Evolutionary conservation across 192 early-diverging fungal species (phyloP).

Genomic region (Coemansia sp.): DNA sequence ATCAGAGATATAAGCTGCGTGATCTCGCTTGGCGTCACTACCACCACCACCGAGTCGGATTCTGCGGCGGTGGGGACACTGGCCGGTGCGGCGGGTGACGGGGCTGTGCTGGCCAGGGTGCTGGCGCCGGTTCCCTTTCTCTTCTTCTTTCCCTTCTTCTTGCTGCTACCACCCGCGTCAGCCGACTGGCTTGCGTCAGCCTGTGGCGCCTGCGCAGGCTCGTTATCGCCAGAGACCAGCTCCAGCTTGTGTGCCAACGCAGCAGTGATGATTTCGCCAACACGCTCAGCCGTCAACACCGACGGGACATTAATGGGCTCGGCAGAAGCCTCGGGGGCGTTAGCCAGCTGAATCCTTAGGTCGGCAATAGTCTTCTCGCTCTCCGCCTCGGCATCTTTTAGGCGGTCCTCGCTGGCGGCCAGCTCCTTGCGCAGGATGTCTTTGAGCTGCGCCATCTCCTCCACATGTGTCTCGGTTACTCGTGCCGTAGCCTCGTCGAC

Average conservation of each 20-base stretch:
- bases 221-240: not conserved
- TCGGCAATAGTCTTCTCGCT: conserved; percentile 7
- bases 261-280: conserved; percentile 22
- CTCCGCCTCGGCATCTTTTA: conserved; percentile 6
- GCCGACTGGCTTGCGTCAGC: not conserved
- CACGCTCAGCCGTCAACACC: conserved; percentile 30
- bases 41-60: not conserved
- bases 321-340: not conserved
- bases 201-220: not conserved
- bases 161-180: conserved; percentile 7
- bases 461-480: conserved; percentile 9
- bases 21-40: conserved; percentile 23
- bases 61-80: not conserved
- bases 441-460: conserved; percentile 30
- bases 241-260: conserved; percentile 21
- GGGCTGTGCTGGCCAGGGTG: not conserved
- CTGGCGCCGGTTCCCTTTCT: conserved; percentile 22
- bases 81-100: conserved; percentile 17
- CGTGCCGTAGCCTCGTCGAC: conserved; percentile 6
- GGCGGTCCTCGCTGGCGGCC: conserved; percentile 13
- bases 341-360: conserved; percentile 9
- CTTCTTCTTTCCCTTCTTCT: conserved; percentile 43
- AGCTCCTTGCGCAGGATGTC: conserved; percentile 31
- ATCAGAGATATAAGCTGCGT: conserved; percentile 28
- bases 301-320: no score